Conservation (phyloP, 108 stramenopile genomes). For the Conticribra weissflogii region DNA sequence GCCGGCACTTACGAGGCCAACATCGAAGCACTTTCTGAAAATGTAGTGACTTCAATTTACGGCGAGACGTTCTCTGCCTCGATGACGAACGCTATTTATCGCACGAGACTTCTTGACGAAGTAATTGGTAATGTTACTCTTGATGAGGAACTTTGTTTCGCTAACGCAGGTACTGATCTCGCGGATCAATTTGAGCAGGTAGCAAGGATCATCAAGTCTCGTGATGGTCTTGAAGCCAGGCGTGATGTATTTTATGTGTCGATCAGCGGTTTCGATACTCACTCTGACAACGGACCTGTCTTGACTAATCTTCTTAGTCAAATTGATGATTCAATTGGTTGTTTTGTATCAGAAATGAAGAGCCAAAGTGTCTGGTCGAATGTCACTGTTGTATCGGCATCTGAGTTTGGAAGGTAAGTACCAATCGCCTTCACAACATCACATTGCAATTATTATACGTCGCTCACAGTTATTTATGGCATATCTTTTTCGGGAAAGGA, state of each 20-base stretch:
- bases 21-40: slow-evolving; percentile 17
- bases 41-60: slow-evolving; percentile 22
- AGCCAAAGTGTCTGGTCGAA: slow-evolving; percentile 42
- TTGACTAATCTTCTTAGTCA: slow-evolving; percentile 18
- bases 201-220: slow-evolving; percentile 30
- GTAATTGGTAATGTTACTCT: slow-evolving; percentile 8
- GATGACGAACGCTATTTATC: slow-evolving; percentile 23
- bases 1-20: slow-evolving; percentile 11
- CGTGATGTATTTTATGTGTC: slow-evolving; percentile 41
- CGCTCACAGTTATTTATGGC: too few relatives aligned
- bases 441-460: too few relatives aligned
- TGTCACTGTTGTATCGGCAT: slow-evolving; percentile 26
- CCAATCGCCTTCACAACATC: too few relatives aligned
- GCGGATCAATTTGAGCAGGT: slow-evolving; percentile 27
- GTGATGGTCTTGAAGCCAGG: slow-evolving; percentile 24
- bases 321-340: slow-evolving; percentile 40
- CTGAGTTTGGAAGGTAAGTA: too few relatives aligned
- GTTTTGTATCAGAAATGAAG: slow-evolving; percentile 42
- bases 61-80: slow-evolving; percentile 35
- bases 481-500: too few relatives aligned
- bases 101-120: slow-evolving; percentile 9
- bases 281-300: slow-evolving; percentile 22
- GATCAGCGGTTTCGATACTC: slow-evolving; percentile 39
- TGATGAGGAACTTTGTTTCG: slow-evolving; percentile 14
- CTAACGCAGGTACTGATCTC: slow-evolving; percentile 14